Conservation (phyloP, 257 asterid genomes). For the Primulina eburnea region DNA sequence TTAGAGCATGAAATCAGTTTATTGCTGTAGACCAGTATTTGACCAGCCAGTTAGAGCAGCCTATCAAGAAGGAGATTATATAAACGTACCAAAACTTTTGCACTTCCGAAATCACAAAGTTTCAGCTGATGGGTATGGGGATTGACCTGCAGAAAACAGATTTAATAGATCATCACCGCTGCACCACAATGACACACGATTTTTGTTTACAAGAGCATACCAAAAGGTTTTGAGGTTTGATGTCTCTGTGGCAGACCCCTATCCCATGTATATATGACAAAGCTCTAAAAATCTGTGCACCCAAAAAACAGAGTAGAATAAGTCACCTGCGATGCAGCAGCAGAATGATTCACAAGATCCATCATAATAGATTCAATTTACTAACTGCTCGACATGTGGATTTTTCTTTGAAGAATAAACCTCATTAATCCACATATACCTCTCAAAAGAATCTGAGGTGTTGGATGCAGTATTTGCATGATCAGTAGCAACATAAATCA, state of each 20-base stretch:
- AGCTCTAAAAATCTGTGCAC: constrained; percentile 71
- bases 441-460: background rate
- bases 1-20: constrained; percentile 7
- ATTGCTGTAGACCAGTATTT: background rate
- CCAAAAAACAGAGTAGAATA: constrained; percentile 8
- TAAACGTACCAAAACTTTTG: constrained; percentile 70
- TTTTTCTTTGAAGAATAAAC: background rate
- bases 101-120: constrained; percentile 88
- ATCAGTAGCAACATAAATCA: background rate
- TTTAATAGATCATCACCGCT: constrained; percentile 7
- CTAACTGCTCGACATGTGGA: background rate
- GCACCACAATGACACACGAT: background rate
- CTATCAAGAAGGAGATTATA: constrained; percentile 9
- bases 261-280: constrained; percentile 78
- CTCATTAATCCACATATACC: background rate
- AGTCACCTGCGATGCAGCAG: constrained; percentile 18
- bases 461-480: background rate
- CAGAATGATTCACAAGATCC: constrained; percentile 16
- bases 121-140: constrained; percentile 89
- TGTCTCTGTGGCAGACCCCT: constrained; percentile 87
- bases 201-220: constrained; percentile 35
- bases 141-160: constrained; percentile 63
- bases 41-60: constrained; percentile 5
- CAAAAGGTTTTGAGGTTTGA: constrained; percentile 85
- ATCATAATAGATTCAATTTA: background rate